Conservation (phyloP, 2,329 filamentous ascomycete genomes). For the Pyricularia pennisetigena region DNA sequence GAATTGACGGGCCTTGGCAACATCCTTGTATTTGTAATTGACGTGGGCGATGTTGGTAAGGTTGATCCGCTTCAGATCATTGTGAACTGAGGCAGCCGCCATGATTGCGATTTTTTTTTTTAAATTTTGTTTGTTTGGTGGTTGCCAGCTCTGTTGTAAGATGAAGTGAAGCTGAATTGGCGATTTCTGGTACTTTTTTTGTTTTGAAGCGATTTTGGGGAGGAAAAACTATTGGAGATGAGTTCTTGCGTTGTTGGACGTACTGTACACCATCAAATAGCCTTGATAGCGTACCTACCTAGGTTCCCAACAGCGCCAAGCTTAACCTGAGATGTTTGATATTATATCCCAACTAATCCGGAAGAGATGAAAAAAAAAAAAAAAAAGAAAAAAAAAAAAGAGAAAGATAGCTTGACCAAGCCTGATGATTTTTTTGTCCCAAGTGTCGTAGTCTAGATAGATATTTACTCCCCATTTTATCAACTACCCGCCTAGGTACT, state of each 20-base stretch:
- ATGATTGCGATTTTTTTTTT: constrained; percentile 7
- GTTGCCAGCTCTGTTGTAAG: background rate
- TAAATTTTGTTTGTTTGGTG: background rate
- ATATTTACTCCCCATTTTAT: background rate
- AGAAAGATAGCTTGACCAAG: background rate
- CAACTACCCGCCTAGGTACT: background rate
- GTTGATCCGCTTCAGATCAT: constrained; percentile 20
- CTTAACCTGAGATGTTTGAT: background rate
- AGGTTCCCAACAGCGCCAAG: background rate
- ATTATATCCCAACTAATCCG: background rate
- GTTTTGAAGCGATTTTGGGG: background rate
- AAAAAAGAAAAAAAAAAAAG: background rate
- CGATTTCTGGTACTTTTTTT: background rate
- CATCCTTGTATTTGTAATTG: constrained; percentile 36
- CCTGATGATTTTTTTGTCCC: background rate
- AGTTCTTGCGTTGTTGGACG: background rate
- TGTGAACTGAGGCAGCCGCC: constrained; percentile 12
- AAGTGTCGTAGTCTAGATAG: background rate
- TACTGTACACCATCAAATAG: background rate
- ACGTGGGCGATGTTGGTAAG: constrained; percentile 32
- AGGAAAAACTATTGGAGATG: background rate
- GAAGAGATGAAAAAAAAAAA: background rate
- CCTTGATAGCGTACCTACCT: background rate
- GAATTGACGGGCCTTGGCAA: constrained; percentile 30
- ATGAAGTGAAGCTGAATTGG: background rate